Conservation (phyloP, 192 early-diverging fungal species). For the Mortierella antarctica region DNA sequence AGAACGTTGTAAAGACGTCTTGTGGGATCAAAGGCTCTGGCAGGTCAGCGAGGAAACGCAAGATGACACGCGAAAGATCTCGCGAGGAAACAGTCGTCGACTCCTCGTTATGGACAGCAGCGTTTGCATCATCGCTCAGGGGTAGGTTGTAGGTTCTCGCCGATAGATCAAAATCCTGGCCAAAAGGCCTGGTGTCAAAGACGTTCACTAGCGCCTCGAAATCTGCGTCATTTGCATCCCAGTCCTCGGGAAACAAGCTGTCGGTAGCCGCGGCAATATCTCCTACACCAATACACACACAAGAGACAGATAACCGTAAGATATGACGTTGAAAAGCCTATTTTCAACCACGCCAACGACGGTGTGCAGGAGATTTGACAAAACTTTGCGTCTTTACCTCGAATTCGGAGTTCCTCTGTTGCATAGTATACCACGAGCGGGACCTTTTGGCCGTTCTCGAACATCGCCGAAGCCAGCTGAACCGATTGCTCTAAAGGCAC, state of each 20-base stretch:
- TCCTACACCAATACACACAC: background rate
- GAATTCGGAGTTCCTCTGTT: constrained; percentile 16
- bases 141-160: background rate
- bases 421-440: constrained; percentile 26
- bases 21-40: constrained; percentile 18
- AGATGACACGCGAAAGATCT: constrained; percentile 15
- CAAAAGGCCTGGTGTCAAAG: constrained; percentile 23
- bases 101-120: background rate
- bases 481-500: constrained; percentile 13
- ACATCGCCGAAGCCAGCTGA: constrained; percentile 21
- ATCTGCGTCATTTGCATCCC: constrained; percentile 5
- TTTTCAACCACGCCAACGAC: background rate
- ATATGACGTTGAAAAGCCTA: background rate
- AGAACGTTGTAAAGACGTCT: constrained; percentile 18
- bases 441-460: constrained; percentile 13
- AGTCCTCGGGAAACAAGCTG: constrained; percentile 1
- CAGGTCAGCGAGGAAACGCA: constrained; percentile 20
- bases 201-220: constrained; percentile 10
- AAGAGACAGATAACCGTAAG: background rate
- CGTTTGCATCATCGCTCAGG: background rate
- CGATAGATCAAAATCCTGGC: constrained; percentile 9
- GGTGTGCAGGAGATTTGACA: background rate
- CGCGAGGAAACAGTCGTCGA: background rate
- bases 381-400: constrained; percentile 9
- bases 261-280: background rate